phyloP scores from a whole-genome alignment of 2,329 filamentous ascomycete species.

The Pestalotiopsis fici region DNA sequence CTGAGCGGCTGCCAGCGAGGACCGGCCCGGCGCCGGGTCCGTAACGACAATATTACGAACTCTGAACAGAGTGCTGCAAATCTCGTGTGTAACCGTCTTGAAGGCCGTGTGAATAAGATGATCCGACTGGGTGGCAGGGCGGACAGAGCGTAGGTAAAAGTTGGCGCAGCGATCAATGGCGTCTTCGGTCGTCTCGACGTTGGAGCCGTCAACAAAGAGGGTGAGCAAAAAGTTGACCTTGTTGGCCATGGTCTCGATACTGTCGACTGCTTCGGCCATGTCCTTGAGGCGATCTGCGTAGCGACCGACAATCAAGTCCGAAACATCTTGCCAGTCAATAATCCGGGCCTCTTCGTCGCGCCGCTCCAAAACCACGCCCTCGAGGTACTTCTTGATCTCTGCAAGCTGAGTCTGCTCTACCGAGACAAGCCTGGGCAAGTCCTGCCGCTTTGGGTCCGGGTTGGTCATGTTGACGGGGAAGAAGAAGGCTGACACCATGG shows the following conservation, averaged over 20 bases:
- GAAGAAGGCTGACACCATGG: constrained; percentile 16
- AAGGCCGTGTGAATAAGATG: constrained; percentile 25
- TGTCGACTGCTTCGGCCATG: constrained; percentile 15
- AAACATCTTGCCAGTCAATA: constrained; percentile 54
- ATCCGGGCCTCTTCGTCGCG: background rate
- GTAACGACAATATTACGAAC: constrained; percentile 1
- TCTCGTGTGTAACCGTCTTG: constrained; percentile 19
- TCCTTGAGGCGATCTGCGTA: constrained; percentile 48
- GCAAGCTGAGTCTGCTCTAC: background rate
- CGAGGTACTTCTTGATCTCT: constrained; percentile 8
- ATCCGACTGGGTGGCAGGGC: constrained; percentile 19
- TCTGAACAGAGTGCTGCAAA: constrained; percentile 19
- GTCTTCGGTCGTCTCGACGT: constrained; percentile 24
- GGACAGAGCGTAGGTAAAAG: constrained; percentile 27
- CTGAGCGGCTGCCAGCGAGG: constrained; percentile 1
- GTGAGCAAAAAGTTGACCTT: constrained; percentile 22
- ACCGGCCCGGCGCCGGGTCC: constrained; percentile 5
- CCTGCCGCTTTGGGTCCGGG: constrained; percentile 10
- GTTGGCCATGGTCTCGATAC: background rate
- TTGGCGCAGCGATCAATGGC: constrained; percentile 38
- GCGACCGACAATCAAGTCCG: constrained; percentile 55
- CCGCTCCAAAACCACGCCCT: constrained; percentile 13
- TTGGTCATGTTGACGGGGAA: constrained; percentile 14
- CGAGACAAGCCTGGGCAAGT: constrained; percentile 10
- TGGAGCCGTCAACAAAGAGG: constrained; percentile 23